phyloP scores from a whole-genome alignment of 331 rosid genomes.

The Rosa hybrid region DNA sequence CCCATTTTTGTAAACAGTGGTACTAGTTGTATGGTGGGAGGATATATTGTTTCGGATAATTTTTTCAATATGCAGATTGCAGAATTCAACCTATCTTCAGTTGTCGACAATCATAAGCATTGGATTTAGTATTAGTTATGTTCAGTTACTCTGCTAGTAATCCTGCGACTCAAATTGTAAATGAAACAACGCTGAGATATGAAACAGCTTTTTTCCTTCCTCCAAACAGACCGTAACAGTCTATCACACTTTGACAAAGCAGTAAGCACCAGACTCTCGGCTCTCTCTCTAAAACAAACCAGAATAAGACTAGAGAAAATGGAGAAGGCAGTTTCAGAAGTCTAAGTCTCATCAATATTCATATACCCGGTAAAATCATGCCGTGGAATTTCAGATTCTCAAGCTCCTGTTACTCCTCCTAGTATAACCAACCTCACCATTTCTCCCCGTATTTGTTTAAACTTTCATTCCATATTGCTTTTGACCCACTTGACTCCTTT shows the following conservation, averaged over 20 bases:
- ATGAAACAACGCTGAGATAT: too few relatives aligned
- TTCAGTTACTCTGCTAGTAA: too few relatives aligned
- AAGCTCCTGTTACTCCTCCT: conserved; percentile 71
- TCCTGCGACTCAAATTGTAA: too few relatives aligned
- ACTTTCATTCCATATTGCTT: neutral
- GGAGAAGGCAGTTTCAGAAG: conserved; percentile 21
- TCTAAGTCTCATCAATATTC: conserved; percentile 52
- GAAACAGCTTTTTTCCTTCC: too few relatives aligned
- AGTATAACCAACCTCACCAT: conserved; percentile 30
- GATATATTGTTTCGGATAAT: neutral
- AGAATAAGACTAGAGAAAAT: neutral
- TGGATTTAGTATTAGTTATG: neutral
- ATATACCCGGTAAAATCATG: conserved; percentile 71
- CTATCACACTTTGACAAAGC: too few relatives aligned
- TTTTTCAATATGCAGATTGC: neutral
- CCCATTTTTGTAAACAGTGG: conserved; percentile 4
- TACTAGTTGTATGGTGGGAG: neutral
- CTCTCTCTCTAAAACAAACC: too few relatives aligned
- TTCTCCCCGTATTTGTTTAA: neutral
- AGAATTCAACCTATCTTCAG: neutral
- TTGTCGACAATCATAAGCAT: neutral
- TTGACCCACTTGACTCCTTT: neutral
- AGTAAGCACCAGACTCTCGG: too few relatives aligned
- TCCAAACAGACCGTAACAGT: too few relatives aligned
- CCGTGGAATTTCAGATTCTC: conserved; percentile 74